Evolutionary conservation across 352 stramenopile genomes (phyloP), one percentile per base, ranked within the genome.

Genomic region (Phytophthora citrophthora): DNA sequence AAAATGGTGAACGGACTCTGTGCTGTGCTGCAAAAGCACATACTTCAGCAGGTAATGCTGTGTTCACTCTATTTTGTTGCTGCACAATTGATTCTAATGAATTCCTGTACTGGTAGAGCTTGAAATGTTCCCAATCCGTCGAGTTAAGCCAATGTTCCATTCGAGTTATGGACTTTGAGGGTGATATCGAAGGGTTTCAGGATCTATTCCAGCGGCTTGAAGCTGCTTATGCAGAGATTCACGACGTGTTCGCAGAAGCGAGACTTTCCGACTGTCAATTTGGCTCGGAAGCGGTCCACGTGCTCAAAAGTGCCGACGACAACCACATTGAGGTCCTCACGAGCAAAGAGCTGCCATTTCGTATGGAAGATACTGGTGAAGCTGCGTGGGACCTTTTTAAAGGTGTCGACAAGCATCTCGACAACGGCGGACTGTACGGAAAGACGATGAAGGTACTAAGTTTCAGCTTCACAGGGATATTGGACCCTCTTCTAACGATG

Each of bases 331-430:
- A 69, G 29, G 5, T 70, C 10, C 61, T 60, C 9, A 46, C 40
- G 9, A 65, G 38, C 40, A 69, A 70, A 26, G 13, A 66, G n/a
- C 20, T 73, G 10, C 65, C 65, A 9, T 73, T 70, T 32, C 16
- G 29, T 15, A 10, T 61, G n/a, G 32, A 49, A 1, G 59, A 60
- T 26, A 61, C 55, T 8, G 48, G 50, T 12, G 59, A 54, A 5
- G 60, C 53, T 23, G 50, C 55, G 3, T 74, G 65, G 65, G 36
- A 70, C 8, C 34, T 61, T n/a, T 72, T 68, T 41, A 70, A 58
- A 27, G 62, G 62, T 5, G 29, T 54, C 9, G 54, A 70, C 16
- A 70, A 70, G 7, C 54, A 56, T 20, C 2, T 20, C 20, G 61
- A 34, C n/a, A 69, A 69, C 18, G 62, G 54, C 15, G 27, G 31